Conservation (phyloP, 305 asterid species). For the Fraxinus angustifolia region DNA sequence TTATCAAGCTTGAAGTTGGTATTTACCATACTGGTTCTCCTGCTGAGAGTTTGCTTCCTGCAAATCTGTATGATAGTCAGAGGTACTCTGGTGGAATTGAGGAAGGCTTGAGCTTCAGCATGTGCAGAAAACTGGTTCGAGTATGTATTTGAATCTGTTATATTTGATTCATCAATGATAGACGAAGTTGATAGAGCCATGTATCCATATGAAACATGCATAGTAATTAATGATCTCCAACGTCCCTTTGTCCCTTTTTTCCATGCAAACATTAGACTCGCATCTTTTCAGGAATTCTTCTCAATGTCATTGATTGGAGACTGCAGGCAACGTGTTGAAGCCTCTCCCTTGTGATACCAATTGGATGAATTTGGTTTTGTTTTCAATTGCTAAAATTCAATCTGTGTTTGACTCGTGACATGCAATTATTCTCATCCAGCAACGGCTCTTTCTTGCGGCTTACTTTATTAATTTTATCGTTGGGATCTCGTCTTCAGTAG, state of each 20-base stretch:
- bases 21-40: conserved; percentile 33
- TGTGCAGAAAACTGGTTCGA: conserved; percentile 87
- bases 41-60: conserved; percentile 31
- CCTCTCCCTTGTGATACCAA: not conserved
- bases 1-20: conserved; percentile 57
- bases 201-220: not conserved
- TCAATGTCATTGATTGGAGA: not conserved
- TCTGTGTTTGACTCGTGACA: not conserved
- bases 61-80: conserved; percentile 30
- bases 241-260: not conserved
- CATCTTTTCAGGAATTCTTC: not conserved
- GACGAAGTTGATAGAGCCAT: not conserved
- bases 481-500: not conserved
- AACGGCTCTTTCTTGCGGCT: not conserved
- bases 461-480: not conserved
- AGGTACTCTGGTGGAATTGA: conserved; percentile 43
- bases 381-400: conserved; percentile 8
- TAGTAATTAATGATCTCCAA: not conserved
- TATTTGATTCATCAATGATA: not conserved
- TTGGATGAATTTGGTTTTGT: not conserved
- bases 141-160: conserved; percentile 30
- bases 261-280: not conserved
- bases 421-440: not conserved
- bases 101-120: conserved; percentile 74
- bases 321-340: not conserved